Evolutionary conservation across 2,329 filamentous ascomycete genomes (phyloP).

Genomic region (Aspergillus amoenus): DNA sequence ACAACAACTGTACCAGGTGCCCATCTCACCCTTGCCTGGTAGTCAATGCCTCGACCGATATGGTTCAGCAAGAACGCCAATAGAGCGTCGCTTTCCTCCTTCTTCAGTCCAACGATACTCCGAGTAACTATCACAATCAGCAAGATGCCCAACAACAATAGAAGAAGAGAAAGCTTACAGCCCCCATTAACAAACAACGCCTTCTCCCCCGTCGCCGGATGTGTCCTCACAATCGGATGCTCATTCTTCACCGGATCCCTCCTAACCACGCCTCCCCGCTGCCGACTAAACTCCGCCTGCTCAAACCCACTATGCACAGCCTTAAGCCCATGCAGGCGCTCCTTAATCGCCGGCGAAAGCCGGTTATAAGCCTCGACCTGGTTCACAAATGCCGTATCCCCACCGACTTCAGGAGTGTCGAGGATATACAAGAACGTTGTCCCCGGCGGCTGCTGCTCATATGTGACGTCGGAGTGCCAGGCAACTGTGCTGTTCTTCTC

Average conservation of each 20-base stretch:
- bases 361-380: conserved; percentile 76
- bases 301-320: conserved; percentile 78
- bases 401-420: conserved; percentile 72
- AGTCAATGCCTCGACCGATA: conserved; percentile 23
- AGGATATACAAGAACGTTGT: conserved; percentile 85
- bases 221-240: conserved; percentile 66
- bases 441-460: conserved; percentile 83
- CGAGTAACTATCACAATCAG: conserved; percentile 24
- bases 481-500: conserved; percentile 73
- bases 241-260: conserved; percentile 70
- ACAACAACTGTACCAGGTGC: conserved; percentile 26
- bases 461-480: conserved; percentile 85
- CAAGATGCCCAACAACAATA: too few species aligned
- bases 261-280: conserved; percentile 65
- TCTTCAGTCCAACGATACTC: conserved; percentile 45
- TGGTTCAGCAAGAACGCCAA: conserved; percentile 27
- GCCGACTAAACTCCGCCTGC: conserved; percentile 66
- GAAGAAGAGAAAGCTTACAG: conserved; percentile 15
- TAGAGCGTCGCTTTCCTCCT: conserved; percentile 43
- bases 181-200: conserved; percentile 40
- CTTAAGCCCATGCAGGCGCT: conserved; percentile 73
- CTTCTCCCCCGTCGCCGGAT: conserved; percentile 33
- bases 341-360: conserved; percentile 71
- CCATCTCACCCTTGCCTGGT: conserved; percentile 27
- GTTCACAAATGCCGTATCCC: conserved; percentile 79